phyloP scores from a whole-genome alignment of 371 early-diverging fungal genomes.

The Mortierella sp. region DNA sequence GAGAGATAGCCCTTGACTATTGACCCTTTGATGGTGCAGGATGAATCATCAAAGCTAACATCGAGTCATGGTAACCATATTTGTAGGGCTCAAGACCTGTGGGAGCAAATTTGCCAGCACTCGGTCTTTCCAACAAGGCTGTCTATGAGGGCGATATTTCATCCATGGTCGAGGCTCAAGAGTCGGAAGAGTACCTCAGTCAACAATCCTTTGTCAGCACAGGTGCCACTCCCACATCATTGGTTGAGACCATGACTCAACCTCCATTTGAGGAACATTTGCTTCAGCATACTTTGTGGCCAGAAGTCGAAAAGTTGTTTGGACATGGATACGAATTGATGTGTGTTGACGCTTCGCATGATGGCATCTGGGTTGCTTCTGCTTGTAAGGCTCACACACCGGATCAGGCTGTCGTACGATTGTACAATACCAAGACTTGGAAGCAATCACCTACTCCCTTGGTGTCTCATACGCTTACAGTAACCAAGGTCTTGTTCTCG shows the following conservation, averaged over 20 bases:
- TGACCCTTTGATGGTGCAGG: not conserved
- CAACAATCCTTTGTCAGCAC: constrained; percentile 63
- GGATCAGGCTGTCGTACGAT: constrained; percentile 81
- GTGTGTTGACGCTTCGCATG: constrained; percentile 75
- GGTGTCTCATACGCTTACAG: constrained; percentile 85
- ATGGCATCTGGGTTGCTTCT: constrained; percentile 82
- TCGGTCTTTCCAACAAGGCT: constrained; percentile 97
- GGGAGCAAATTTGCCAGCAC: constrained; percentile 88
- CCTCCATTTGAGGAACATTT: constrained; percentile 93
- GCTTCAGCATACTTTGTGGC: constrained; percentile 94
- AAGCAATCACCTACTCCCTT: constrained; percentile 71
- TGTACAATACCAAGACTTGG: constrained; percentile 80
- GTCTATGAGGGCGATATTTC: constrained; percentile 68
- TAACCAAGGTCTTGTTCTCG: constrained; percentile 86
- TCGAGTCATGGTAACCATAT: too few relatives aligned
- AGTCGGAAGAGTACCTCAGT: constrained; percentile 59
- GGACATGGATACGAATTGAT: constrained; percentile 95
- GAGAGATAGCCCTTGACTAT: not conserved
- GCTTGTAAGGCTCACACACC: constrained; percentile 81
- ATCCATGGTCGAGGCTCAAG: constrained; percentile 57
- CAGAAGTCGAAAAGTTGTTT: constrained; percentile 94
- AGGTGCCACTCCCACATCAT: constrained; percentile 62
- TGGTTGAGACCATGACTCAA: constrained; percentile 62
- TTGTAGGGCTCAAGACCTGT: constrained; percentile 66
- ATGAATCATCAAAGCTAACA: not conserved